Conservation (phyloP, 2,329 filamentous ascomycete species). For the Fusarium sp. region DNA sequence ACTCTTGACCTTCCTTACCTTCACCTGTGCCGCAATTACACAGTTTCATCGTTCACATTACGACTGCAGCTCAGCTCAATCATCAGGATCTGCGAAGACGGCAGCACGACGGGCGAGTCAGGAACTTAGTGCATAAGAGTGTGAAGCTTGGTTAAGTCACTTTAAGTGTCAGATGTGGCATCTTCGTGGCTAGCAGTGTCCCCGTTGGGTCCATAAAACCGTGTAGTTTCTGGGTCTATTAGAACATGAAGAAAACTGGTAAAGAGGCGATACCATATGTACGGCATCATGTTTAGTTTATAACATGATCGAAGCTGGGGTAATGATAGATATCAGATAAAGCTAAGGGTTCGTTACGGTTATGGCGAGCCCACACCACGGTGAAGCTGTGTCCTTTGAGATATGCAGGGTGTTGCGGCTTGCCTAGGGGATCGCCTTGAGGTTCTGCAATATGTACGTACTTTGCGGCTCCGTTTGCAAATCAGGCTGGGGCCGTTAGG, state of each 20-base stretch:
- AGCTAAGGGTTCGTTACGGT: slow-evolving; percentile 25
- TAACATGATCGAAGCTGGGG: slow-evolving; percentile 26
- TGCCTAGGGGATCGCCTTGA: slow-evolving; percentile 1
- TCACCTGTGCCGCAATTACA: slow-evolving; percentile 12
- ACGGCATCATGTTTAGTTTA: slow-evolving; percentile 2
- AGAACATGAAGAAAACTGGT: neutral
- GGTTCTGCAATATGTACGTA: slow-evolving; percentile 5
- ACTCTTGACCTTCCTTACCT: slow-evolving; percentile 15
- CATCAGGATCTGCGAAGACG: slow-evolving; percentile 21
- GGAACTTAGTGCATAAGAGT: neutral
- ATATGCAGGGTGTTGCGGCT: slow-evolving; percentile 26
- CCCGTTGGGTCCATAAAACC: neutral
- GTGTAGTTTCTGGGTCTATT: neutral
- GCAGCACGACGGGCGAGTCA: slow-evolving; percentile 22
- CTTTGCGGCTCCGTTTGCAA: slow-evolving; percentile 40
- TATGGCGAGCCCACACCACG: slow-evolving; percentile 21
- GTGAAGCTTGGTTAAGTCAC: neutral
- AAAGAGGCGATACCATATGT: neutral
- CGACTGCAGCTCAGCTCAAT: slow-evolving; percentile 6
- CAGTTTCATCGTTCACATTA: slow-evolving; percentile 12
- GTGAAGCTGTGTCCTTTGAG: slow-evolving; percentile 29
- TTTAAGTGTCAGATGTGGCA: neutral
- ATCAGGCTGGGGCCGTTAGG: neutral
- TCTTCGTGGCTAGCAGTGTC: neutral
- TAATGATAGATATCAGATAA: slow-evolving; percentile 20